Evolutionary conservation across 2,329 filamentous ascomycete genomes (phyloP), one percentile per base, ranked within the genome.

Genomic region (Rhynchosporium secalis): DNA sequence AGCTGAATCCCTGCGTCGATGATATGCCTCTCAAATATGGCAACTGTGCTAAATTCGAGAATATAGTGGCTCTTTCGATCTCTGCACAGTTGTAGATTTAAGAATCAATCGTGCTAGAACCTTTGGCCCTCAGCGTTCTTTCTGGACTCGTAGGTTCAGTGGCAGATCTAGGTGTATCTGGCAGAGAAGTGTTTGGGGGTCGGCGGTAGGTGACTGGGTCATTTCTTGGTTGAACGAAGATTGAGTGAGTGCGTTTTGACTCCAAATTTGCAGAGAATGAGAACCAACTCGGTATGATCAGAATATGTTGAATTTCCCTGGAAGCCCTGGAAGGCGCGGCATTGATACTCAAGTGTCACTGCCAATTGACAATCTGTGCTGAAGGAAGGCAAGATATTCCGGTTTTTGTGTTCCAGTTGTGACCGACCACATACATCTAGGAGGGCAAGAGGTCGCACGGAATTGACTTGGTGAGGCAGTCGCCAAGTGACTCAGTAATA

Each of bases 1-100:
- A 28, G 41, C n/a, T 13, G 28, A 47, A 48, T 41, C 41, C 31
- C n/a, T 28, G 55, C 40, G 60, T 47, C 12, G 47, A 62, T 56
- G 43, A 56, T 40, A 40, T 12, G 7, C 36, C 36, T 7, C 12
- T 8, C 1, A 40, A 8, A 40, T 7, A 40, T 40, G 7, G 36
- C 7, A 8, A 40, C 36, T 12, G 47, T 20, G 20, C 20, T 20
- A 20, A 20, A 48, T 13, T 49, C 29, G 47, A 49, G 47, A 49
- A 33, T 33, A 15, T 12, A 33, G 47, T 36, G 47, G 47, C 31
- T 36, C 29, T 8, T 3, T 40, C 12, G 2, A 40, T 1, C 20
- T 20, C 20, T 20, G 1, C 20, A 20, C 20, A 20, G 20, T 20
- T 20, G 20, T 1, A 40, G 36, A 12, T 7, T 33, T 12, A 12